These are phyloP conservation scores for Mortierella sp. DNA, from an alignment of 371 early-diverging fungal species.

Conservation along the genomic window DNA sequence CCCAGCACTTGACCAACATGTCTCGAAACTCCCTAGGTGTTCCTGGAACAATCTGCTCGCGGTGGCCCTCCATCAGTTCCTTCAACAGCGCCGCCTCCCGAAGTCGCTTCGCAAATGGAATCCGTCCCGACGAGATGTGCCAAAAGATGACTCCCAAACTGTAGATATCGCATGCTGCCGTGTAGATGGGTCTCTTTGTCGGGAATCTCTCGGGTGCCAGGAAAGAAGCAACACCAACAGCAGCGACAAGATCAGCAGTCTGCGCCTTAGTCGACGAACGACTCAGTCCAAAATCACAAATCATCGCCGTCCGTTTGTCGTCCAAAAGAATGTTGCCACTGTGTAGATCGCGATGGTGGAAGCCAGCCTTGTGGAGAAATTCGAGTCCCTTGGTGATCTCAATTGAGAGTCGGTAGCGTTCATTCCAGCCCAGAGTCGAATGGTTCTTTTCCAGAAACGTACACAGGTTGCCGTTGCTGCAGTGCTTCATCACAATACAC, in stretches of 20 bases:
- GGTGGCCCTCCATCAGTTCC: constrained; percentile 42
- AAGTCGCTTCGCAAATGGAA: constrained; percentile 45
- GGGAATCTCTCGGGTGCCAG: constrained; percentile 56
- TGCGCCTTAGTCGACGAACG: constrained; percentile 34
- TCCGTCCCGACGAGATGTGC: constrained; percentile 55
- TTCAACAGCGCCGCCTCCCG: constrained; percentile 38
- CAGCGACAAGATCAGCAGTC: constrained; percentile 34
- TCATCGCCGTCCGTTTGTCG: constrained; percentile 53
- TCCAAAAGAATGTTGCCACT: constrained; percentile 57
- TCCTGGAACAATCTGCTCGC: constrained; percentile 44
- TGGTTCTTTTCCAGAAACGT: constrained; percentile 45
- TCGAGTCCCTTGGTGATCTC: constrained; percentile 59
- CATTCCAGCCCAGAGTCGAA: constrained; percentile 38
- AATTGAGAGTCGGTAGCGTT: constrained; percentile 49
- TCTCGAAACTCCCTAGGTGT: constrained; percentile 44
- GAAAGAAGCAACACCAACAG: constrained; percentile 55
- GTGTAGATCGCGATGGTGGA: constrained; percentile 57
- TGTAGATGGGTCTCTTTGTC: constrained; percentile 36
- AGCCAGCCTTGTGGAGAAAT: constrained; percentile 57
- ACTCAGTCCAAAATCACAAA: constrained; percentile 57
- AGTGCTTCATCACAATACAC: constrained; percentile 57
- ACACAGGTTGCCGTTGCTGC: constrained; percentile 45
- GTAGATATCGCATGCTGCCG: constrained; percentile 52
- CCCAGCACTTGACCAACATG: constrained; percentile 51
- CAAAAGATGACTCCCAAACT: constrained; percentile 59